These are phyloP conservation scores for Tuber microsphaerosporum DNA, from an alignment of 495 filamentous ascomycete genomes.

Conservation along the genomic window DNA sequence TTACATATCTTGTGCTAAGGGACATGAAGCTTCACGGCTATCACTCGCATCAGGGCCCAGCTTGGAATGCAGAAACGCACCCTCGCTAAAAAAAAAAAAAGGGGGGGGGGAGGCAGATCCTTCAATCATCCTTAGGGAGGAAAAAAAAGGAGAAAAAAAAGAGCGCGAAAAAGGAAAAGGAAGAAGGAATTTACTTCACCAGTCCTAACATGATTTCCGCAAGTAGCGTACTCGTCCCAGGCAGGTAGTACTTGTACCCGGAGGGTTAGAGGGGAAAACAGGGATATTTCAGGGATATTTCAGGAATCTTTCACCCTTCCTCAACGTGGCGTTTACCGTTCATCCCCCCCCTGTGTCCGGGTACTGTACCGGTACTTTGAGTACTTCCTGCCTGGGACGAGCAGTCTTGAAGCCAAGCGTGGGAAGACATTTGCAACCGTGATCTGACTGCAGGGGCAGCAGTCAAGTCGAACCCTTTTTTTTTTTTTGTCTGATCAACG, in stretches of 20 bases:
- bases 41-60: background rate
- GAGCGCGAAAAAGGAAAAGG: background rate
- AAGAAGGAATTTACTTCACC: background rate
- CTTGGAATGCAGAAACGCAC: background rate
- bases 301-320: too few relatives aligned
- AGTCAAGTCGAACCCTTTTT: background rate
- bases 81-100: background rate
- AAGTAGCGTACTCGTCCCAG: too few relatives aligned
- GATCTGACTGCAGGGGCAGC: background rate
- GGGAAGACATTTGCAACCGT: background rate
- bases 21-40: background rate
- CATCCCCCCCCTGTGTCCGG: too few relatives aligned
- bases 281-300: too few relatives aligned
- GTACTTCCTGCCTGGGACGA: too few relatives aligned
- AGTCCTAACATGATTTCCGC: background rate
- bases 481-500: background rate
- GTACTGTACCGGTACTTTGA: too few relatives aligned
- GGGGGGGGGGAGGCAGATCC: background rate
- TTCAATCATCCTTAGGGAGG: background rate
- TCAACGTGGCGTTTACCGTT: too few relatives aligned
- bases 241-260: too few relatives aligned
- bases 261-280: too few relatives aligned
- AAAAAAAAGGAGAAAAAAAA: background rate
- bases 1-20: background rate
- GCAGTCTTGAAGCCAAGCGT: background rate